These are phyloP conservation scores for Candida silvicultrix DNA, from an alignment of 805 yeast species.

Conservation along the genomic window DNA sequence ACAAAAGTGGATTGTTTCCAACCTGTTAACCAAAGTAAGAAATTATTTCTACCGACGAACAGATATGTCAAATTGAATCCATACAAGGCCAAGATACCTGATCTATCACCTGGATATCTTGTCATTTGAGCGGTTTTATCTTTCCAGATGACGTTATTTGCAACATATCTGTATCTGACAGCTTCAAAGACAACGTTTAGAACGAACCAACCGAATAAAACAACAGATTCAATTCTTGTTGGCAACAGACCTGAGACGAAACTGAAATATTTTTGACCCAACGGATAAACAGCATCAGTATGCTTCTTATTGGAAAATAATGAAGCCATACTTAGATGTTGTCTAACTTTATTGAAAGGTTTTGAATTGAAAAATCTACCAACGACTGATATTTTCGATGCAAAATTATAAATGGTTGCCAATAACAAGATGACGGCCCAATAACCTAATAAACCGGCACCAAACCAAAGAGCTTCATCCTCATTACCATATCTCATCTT, in stretches of 20 bases:
- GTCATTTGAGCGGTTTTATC: conserved; percentile 11
- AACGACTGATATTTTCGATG: background rate
- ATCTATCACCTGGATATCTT: conserved; percentile 23
- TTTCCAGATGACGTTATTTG: conserved; percentile 14
- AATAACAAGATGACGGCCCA: conserved; percentile 37
- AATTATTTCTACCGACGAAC: conserved; percentile 70
- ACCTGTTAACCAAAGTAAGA: conserved; percentile 58
- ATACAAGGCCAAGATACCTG: conserved; percentile 21
- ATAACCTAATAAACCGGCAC: conserved; percentile 35
- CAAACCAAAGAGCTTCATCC: conserved; percentile 36
- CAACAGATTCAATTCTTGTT: conserved; percentile 21
- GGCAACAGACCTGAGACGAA: conserved; percentile 15
- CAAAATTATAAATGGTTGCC: conserved; percentile 23
- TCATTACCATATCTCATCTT: conserved; percentile 24
- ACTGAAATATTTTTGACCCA: conserved; percentile 44
- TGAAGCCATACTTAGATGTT: conserved; percentile 2
- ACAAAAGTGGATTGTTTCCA: conserved; percentile 61
- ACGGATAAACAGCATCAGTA: conserved; percentile 20
- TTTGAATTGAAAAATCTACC: conserved; percentile 1
- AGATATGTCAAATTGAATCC: conserved; percentile 48
- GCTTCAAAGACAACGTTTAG: conserved; percentile 10
- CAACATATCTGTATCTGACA: conserved; percentile 13
- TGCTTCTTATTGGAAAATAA: conserved; percentile 3
- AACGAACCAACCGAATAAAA: conserved; percentile 28
- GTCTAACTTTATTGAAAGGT: conserved; percentile 1